phyloP scores from a whole-genome alignment of 176 grass and related monocot species.

The Areca catechu region DNA sequence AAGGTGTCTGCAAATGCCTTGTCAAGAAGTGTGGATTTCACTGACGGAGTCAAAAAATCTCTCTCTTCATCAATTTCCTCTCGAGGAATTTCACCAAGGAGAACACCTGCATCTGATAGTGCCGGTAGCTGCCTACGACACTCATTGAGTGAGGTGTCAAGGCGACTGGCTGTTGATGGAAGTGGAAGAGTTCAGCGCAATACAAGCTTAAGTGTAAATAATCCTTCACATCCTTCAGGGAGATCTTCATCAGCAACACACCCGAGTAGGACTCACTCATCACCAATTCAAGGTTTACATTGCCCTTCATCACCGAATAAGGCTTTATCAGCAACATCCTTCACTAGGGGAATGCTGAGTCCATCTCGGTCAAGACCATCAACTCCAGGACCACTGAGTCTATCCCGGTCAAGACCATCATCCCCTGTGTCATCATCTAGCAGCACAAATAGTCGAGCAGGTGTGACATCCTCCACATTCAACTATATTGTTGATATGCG shows the following conservation, averaged over 20 bases:
- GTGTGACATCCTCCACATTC: constrained; percentile 42
- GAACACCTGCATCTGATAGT: constrained; percentile 25
- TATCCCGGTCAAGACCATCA: constrained; percentile 39
- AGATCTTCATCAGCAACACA: constrained; percentile 21
- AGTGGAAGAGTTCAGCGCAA: constrained; percentile 44
- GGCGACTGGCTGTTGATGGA: constrained; percentile 35
- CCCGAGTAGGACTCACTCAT: constrained; percentile 3
- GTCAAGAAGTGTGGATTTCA: constrained; percentile 28
- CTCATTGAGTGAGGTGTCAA: constrained; percentile 26
- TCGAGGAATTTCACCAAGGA: constrained; percentile 46
- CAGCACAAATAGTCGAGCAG: constrained; percentile 35
- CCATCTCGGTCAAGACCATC: constrained; percentile 41
- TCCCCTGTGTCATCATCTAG: constrained; percentile 78
- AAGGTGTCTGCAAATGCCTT: constrained; percentile 34
- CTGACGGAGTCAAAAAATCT: constrained; percentile 37
- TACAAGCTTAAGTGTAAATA: constrained; percentile 27
- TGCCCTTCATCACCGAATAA: constrained; percentile 29
- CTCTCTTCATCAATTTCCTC: constrained; percentile 18
- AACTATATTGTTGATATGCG: constrained; percentile 54
- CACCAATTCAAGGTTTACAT: neutral
- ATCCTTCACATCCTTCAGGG: constrained; percentile 26
- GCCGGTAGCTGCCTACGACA: constrained; percentile 26
- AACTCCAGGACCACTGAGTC: constrained; percentile 47
- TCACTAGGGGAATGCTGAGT: constrained; percentile 49
- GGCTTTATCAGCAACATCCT: constrained; percentile 23